Evolutionary conservation across 176 grass and related monocot genomes (phyloP).

Genomic region (Avena eriantha): DNA sequence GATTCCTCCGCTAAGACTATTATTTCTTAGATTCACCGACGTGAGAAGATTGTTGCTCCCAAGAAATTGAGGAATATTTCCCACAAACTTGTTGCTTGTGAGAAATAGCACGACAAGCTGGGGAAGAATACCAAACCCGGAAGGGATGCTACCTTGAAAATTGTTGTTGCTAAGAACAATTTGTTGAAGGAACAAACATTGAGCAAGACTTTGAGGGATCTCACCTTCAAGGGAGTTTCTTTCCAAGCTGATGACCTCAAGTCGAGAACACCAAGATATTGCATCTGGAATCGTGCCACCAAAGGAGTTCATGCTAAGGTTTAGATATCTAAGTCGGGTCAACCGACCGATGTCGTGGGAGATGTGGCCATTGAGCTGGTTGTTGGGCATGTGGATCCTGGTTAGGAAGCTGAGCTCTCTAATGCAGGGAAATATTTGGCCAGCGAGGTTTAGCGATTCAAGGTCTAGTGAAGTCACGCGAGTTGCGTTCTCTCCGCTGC

Average conservation of each 20-base stretch:
- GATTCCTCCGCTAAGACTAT: background rate
- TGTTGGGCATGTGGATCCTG: constrained; percentile 9
- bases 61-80: background rate
- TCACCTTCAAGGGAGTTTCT: background rate
- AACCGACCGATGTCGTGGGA: background rate
- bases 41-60: background rate
- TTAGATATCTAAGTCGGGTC: constrained; percentile 5
- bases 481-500: background rate
- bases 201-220: background rate
- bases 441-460: background rate
- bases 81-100: background rate
- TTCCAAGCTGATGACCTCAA: background rate
- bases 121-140: background rate
- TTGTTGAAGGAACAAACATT: background rate
- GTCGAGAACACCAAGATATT: background rate
- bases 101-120: background rate
- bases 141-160: background rate
- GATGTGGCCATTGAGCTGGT: constrained; percentile 13
- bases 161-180: constrained; percentile 3
- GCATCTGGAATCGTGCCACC: background rate
- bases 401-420: constrained; percentile 23
- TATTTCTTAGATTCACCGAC: background rate
- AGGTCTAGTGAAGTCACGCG: constrained; percentile 26
- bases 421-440: constrained; percentile 19
- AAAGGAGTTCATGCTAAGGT: constrained; percentile 3